Conservation (phyloP, 2,329 filamentous ascomycete species). For the Ophiostoma triangulosporum region DNA sequence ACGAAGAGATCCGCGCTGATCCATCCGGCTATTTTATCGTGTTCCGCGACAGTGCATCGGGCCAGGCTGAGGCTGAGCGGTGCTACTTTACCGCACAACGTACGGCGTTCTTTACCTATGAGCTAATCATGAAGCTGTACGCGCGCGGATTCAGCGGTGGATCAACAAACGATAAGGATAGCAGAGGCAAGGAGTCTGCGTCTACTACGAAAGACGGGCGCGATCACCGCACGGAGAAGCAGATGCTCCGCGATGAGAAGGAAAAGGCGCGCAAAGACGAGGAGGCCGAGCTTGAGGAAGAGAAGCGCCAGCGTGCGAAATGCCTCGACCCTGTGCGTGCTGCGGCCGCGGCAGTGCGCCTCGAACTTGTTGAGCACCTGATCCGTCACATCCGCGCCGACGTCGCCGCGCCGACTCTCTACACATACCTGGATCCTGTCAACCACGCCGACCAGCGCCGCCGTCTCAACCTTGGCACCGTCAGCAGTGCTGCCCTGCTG, state of each 20-base stretch:
- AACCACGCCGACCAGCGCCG: constrained; percentile 69
- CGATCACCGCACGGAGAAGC: constrained; percentile 28
- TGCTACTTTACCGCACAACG: constrained; percentile 71
- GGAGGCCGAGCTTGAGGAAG: constrained; percentile 72
- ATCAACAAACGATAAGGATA: neutral
- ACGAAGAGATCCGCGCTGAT: constrained; percentile 73
- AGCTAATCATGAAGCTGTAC: constrained; percentile 79
- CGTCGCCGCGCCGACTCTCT: constrained; percentile 67
- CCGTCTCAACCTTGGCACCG: constrained; percentile 63
- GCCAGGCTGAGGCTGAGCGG: constrained; percentile 66
- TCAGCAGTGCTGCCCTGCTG: constrained; percentile 33
- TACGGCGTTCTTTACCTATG: constrained; percentile 78
- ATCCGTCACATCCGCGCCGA: constrained; percentile 80
- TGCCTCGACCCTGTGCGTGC: constrained; percentile 84
- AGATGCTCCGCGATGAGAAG: constrained; percentile 42
- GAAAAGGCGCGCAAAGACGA: constrained; percentile 56
- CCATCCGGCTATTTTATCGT: constrained; percentile 79
- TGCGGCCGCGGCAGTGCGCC: constrained; percentile 63
- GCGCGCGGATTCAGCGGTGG: constrained; percentile 16
- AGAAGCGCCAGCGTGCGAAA: constrained; percentile 75
- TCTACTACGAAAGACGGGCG: neutral
- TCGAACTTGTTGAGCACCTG: constrained; percentile 74
- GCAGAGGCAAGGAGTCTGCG: neutral
- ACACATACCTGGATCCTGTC: constrained; percentile 68
- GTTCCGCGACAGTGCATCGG: constrained; percentile 67